A percentile compares a stretch with the other conserved stretches of the same genome.
These are phyloP conservation scores for Davidsoniella neocaledoniae DNA, from an alignment of 2,329 filamentous ascomycete genomes.

Conservation along the genomic window DNA sequence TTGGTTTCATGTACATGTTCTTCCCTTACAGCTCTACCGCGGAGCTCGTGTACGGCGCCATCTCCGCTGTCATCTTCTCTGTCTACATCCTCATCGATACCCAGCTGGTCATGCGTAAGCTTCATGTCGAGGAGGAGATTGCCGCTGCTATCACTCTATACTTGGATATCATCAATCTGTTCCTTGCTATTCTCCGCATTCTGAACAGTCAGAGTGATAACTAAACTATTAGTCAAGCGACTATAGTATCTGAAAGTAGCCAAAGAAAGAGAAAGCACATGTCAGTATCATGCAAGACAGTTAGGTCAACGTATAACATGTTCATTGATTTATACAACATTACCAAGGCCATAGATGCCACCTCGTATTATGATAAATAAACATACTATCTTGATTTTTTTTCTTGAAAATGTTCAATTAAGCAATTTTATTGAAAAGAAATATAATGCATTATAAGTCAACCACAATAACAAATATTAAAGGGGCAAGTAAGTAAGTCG, in stretches of 20 bases:
- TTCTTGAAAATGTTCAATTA: too few relatives aligned
- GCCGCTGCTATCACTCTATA: conserved; percentile 89
- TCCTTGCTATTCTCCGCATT: conserved; percentile 87
- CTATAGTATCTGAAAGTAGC: not conserved
- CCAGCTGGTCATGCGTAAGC: conserved; percentile 85
- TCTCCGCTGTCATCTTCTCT: conserved; percentile 76
- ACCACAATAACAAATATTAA: too few relatives aligned
- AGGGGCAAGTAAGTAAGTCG: too few relatives aligned
- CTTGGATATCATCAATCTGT: conserved; percentile 91
- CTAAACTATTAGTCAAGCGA: conserved; percentile 27
- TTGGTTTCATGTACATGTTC: conserved; percentile 84
- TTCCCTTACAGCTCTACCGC: conserved; percentile 67
- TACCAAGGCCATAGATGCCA: too few relatives aligned
- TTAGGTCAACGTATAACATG: too few relatives aligned
- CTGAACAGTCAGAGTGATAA: conserved; percentile 93
- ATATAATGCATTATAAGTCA: too few relatives aligned
- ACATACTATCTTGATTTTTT: too few relatives aligned
- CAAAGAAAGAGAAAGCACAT: not conserved
- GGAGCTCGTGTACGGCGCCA: conserved; percentile 72
- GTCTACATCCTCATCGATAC: conserved; percentile 94
- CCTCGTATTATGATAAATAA: too few relatives aligned
- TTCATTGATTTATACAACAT: too few relatives aligned
- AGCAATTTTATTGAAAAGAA: too few relatives aligned
- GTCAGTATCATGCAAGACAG: too few relatives aligned
- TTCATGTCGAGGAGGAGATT: conserved; percentile 97